A percentile compares a stretch with the other conserved stretches of the same genome.
These are phyloP conservation scores for Ophioceras dolichostomum DNA, from an alignment of 2,329 filamentous ascomycete species.

Conservation along the genomic window DNA sequence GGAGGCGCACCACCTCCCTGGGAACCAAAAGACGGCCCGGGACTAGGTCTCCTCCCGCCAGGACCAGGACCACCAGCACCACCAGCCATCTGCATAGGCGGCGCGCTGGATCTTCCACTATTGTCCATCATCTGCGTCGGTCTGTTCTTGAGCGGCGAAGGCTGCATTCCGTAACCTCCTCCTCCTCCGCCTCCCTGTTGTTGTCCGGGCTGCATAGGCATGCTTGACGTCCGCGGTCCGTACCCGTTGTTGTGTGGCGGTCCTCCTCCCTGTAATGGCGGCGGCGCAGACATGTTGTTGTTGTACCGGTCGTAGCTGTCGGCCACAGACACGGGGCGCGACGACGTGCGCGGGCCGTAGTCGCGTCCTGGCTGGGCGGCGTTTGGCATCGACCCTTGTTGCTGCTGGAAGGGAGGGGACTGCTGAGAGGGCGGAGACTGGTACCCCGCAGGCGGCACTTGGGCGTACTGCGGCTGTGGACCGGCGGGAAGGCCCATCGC, in stretches of 20 bases:
- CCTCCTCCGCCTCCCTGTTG: slow-evolving; percentile 2
- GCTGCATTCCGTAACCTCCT: slow-evolving; percentile 5
- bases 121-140: slow-evolving; percentile 11
- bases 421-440: no score
- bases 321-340: slow-evolving; percentile 17
- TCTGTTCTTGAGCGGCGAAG: slow-evolving; percentile 12
- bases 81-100: slow-evolving; percentile 20
- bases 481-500: slow-evolving; percentile 6
- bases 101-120: slow-evolving; percentile 21
- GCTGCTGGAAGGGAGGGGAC: neutral
- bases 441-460: slow-evolving; percentile 6
- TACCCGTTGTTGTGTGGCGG: slow-evolving; percentile 14
- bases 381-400: neutral
- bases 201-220: slow-evolving; percentile 12
- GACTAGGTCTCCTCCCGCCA: neutral
- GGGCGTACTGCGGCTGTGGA: slow-evolving; percentile 4
- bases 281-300: slow-evolving; percentile 12
- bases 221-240: no score
- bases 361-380: slow-evolving; percentile 18
- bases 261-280: slow-evolving; percentile 6
- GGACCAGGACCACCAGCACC: no score
- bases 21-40: slow-evolving; percentile 10
- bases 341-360: slow-evolving; percentile 25
- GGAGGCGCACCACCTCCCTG: slow-evolving; percentile 7
- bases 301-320: slow-evolving; percentile 16